phyloP scores from a whole-genome alignment of 2,329 filamentous ascomycete genomes.

The Fusarium coffeatum region DNA sequence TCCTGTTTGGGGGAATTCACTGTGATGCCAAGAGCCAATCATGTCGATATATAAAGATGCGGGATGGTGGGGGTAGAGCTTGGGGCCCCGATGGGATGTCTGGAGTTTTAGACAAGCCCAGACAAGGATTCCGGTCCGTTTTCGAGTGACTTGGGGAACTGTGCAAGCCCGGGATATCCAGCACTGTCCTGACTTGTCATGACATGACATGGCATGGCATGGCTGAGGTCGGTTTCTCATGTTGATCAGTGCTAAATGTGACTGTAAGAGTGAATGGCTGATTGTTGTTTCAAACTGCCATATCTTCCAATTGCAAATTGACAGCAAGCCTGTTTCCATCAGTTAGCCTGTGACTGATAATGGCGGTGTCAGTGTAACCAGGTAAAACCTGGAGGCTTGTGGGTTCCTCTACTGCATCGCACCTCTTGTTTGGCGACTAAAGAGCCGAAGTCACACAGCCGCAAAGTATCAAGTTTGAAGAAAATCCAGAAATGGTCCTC shows the following conservation, averaged over 20 bases:
- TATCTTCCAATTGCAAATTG: slow-evolving; percentile 19
- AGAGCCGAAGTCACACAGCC: slow-evolving; percentile 25
- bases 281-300: slow-evolving; percentile 12
- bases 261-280: slow-evolving; percentile 5
- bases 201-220: background rate
- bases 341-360: slow-evolving; percentile 37
- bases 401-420: slow-evolving; percentile 22
- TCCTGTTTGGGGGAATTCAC: slow-evolving; percentile 40
- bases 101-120: slow-evolving; percentile 37
- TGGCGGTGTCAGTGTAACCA: slow-evolving; percentile 35
- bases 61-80: slow-evolving; percentile 43
- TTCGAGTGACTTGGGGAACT: slow-evolving; percentile 49
- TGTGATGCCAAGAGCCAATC: slow-evolving; percentile 36
- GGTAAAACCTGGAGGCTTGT: slow-evolving; percentile 28
- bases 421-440: slow-evolving; percentile 25
- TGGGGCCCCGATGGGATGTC: slow-evolving; percentile 40
- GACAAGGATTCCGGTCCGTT: slow-evolving; percentile 51
- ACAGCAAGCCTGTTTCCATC: slow-evolving; percentile 32
- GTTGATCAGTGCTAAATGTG: slow-evolving; percentile 19
- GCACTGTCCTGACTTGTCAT: slow-evolving; percentile 31
- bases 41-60: slow-evolving; percentile 33
- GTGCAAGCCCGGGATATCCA: slow-evolving; percentile 40
- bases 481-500: slow-evolving; percentile 5
- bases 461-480: slow-evolving; percentile 9
- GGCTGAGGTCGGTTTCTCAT: slow-evolving; percentile 9